Evolutionary conservation across 2,329 filamentous ascomycete species (phyloP).

Genomic region (Mariannaea sp.): DNA sequence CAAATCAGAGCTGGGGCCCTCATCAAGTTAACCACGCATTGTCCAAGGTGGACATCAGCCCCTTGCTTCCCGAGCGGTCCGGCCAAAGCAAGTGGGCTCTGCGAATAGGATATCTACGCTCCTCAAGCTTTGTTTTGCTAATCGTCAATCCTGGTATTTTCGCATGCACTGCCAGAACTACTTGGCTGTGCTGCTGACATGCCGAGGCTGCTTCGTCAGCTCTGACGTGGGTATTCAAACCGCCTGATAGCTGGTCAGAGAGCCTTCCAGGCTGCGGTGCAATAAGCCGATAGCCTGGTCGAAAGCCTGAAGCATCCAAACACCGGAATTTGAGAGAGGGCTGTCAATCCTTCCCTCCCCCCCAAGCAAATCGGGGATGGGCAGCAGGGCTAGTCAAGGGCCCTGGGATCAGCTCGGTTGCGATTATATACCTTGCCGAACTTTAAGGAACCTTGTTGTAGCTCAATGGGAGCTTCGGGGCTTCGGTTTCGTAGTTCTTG

Average conservation of each 20-base stretch:
- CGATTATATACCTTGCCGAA: neutral
- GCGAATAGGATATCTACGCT: constrained; percentile 36
- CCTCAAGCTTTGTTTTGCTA: constrained; percentile 13
- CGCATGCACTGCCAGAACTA: constrained; percentile 2
- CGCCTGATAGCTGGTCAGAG: neutral
- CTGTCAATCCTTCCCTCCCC: neutral
- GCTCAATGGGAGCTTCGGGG: neutral
- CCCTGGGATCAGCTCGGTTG: constrained; percentile 4
- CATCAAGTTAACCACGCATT: constrained; percentile 10
- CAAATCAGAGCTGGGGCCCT: constrained; percentile 5
- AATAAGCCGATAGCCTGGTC: constrained; percentile 9
- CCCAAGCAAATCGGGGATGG: constrained; percentile 7
- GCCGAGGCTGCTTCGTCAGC: neutral
- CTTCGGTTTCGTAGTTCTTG: too few relatives aligned
- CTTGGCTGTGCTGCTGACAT: constrained; percentile 3
- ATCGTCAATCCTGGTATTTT: constrained; percentile 13
- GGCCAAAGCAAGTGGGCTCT: constrained; percentile 26
- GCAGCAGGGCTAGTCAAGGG: neutral
- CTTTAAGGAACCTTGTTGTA: neutral
- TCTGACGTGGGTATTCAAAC: neutral
- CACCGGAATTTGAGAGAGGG: neutral
- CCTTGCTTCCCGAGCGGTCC: constrained; percentile 35
- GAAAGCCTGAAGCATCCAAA: constrained; percentile 12
- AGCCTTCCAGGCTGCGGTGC: too few relatives aligned
- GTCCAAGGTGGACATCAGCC: constrained; percentile 13